Percentiles rank a stretch among this genome's conserved stretches.
These are phyloP conservation scores for Crithidia bombi DNA, from an alignment of 208 protist species.

Conservation along the genomic window DNA sequence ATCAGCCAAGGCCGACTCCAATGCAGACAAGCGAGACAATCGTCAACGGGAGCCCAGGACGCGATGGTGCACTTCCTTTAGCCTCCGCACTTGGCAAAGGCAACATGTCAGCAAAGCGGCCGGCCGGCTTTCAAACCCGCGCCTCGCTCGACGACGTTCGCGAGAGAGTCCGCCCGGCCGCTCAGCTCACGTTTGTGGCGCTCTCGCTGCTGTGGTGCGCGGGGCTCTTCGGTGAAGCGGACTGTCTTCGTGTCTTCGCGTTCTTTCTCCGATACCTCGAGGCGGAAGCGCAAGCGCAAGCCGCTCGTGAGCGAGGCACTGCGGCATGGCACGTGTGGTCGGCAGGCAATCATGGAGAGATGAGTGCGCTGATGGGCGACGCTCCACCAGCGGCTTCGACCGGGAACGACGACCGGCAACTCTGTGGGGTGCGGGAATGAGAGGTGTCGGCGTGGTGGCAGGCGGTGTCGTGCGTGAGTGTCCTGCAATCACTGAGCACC, in stretches of 20 bases:
- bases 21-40: too few species aligned
- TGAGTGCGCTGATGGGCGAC: too few species aligned
- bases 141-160: conserved; percentile 19
- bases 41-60: too few species aligned
- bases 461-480: conserved; percentile 20
- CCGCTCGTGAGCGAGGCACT: background rate
- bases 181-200: conserved; percentile 26
- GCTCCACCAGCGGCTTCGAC: too few species aligned
- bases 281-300: background rate
- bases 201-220: conserved; percentile 19
- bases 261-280: conserved; percentile 20
- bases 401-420: too few species aligned
- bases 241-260: conserved; percentile 10
- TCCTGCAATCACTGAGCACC: conserved; percentile 16
- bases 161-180: conserved; percentile 12
- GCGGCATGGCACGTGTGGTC: background rate
- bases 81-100: too few species aligned
- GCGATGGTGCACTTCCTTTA: too few species aligned
- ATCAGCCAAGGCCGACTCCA: too few species aligned
- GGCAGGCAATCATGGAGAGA: too few species aligned
- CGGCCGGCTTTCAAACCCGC: conserved; percentile 13
- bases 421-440: background rate
- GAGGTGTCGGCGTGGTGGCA: conserved; percentile 30
- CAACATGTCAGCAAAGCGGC: background rate
- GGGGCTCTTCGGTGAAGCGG: conserved; percentile 1